Percentiles rank a stretch among this genome's conserved stretches.
Conservation (phyloP, 192 early-diverging fungal species). For the Umbelopsis sp. region DNA sequence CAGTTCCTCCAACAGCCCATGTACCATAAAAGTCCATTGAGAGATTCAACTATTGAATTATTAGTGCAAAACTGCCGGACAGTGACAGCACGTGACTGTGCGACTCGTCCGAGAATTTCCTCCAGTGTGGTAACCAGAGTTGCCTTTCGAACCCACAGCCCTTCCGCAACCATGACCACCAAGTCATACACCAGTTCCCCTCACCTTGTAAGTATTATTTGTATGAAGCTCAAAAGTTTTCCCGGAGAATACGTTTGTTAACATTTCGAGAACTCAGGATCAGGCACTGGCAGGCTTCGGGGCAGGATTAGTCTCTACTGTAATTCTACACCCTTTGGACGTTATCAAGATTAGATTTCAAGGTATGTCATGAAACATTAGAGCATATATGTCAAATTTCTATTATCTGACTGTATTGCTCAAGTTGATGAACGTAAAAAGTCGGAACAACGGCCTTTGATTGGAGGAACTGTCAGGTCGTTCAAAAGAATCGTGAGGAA, state of each 20-base stretch:
- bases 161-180: background rate
- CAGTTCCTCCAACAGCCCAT: too few species aligned
- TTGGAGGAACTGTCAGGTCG: constrained; percentile 72
- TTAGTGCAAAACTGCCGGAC: background rate
- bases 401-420: background rate
- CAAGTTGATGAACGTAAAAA: constrained; percentile 54
- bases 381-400: background rate
- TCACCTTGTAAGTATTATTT: constrained; percentile 13
- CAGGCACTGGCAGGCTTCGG: constrained; percentile 89
- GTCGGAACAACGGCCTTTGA: constrained; percentile 44
- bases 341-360: constrained; percentile 92
- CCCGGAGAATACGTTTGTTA: background rate
- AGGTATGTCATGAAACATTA: constrained; percentile 42
- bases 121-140: background rate
- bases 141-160: background rate
- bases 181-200: constrained; percentile 28
- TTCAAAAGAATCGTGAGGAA: constrained; percentile 57
- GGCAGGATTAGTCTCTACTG: constrained; percentile 84
- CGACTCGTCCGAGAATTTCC: background rate
- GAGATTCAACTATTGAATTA: too few species aligned
- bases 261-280: constrained; percentile 51
- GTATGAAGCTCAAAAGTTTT: too few species aligned
- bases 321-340: constrained; percentile 89
- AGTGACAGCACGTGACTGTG: background rate
- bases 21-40: too few species aligned